Evolutionary conservation across 495 filamentous ascomycete genomes (phyloP).

Genomic region (Talaromyces nanjingensis): DNA sequence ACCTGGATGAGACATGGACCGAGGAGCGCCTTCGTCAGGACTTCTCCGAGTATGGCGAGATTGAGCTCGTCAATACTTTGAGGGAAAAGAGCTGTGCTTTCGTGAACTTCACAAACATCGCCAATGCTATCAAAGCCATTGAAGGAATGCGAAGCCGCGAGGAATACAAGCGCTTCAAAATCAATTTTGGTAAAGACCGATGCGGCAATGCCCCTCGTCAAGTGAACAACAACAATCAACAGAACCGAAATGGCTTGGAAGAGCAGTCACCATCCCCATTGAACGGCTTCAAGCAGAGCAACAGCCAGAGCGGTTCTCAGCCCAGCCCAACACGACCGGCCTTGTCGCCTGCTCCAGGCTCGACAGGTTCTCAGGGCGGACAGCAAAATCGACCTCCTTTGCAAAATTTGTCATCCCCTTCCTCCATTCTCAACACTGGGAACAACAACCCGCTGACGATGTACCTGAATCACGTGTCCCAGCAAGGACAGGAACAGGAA

Average conservation of each 20-base stretch:
- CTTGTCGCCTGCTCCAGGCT: constrained; percentile 48
- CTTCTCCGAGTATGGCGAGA: constrained; percentile 96
- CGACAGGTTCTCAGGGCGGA: constrained; percentile 47
- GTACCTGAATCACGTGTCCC: constrained; percentile 82
- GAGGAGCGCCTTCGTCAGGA: constrained; percentile 94
- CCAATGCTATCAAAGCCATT: constrained; percentile 98
- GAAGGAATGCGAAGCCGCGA: constrained; percentile 91
- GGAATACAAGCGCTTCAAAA: constrained; percentile 96
- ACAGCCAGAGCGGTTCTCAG: constrained; percentile 55
- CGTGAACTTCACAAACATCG: constrained; percentile 99
- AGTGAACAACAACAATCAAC: constrained; percentile 51
- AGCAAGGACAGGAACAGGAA: constrained; percentile 61
- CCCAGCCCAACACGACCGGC: constrained; percentile 61
- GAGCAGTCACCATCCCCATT: constrained; percentile 57
- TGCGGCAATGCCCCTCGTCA: constrained; percentile 96
- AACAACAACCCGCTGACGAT: constrained; percentile 87
- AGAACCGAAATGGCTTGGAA: constrained; percentile 41
- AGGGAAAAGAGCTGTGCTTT: constrained; percentile 99
- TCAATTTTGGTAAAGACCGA: constrained; percentile 98
- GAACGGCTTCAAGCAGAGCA: constrained; percentile 42
- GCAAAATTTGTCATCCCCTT: constrained; percentile 51
- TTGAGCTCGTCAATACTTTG: constrained; percentile 92
- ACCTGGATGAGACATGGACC: constrained; percentile 93
- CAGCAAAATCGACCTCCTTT: constrained; percentile 42
- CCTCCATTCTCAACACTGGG: constrained; percentile 68